Evolutionary conservation across 2,329 filamentous ascomycete genomes (phyloP).

Genomic region (Trichophaea hybrida): DNA sequence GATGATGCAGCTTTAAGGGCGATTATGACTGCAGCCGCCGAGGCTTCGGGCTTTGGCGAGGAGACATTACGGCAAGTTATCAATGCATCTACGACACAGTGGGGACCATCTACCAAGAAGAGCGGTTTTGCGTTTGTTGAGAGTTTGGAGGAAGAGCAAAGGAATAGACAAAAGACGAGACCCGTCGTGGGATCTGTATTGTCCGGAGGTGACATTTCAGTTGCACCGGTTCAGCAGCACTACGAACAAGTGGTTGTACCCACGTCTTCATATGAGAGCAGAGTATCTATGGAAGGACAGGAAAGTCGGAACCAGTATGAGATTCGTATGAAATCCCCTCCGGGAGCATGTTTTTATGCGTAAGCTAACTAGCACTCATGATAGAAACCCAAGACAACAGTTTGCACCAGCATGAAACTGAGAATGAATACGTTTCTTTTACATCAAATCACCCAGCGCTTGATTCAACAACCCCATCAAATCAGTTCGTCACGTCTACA

Average conservation of each 20-base stretch:
- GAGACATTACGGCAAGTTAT: background rate
- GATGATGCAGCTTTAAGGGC: background rate
- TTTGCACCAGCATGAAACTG: background rate
- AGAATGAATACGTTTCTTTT: too few species aligned
- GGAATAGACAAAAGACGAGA: background rate
- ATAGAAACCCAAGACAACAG: background rate
- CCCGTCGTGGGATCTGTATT: background rate
- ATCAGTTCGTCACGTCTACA: too few species aligned
- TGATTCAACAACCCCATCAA: too few species aligned
- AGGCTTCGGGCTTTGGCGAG: background rate
- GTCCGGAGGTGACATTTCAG: background rate
- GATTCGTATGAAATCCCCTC: background rate
- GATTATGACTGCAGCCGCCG: background rate
- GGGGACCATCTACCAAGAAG: background rate
- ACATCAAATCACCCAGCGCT: too few species aligned
- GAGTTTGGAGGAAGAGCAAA: background rate
- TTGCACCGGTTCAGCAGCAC: background rate
- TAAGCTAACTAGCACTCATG: background rate
- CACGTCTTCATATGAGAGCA: too few species aligned
- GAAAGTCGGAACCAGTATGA: background rate
- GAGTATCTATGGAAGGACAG: background rate
- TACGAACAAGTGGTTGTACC: too few species aligned
- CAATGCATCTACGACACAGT: background rate
- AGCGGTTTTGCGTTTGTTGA: background rate
- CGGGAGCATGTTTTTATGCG: background rate